Conservation (phyloP, 306 rosid genomes). For the Boehmeria nivea region DNA sequence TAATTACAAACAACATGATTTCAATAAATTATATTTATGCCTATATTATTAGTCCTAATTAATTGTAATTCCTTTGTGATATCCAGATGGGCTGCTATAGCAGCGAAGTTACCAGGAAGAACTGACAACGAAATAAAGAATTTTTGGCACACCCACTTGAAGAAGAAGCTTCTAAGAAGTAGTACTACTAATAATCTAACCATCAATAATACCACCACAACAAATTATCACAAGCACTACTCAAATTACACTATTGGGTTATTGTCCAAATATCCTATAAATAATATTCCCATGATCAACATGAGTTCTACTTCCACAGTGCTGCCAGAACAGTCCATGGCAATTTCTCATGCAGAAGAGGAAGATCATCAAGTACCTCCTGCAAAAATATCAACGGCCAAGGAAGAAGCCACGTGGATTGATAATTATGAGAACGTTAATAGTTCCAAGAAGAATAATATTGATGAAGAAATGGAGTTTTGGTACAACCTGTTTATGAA, state of each 20-base stretch:
- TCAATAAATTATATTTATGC: too few species aligned
- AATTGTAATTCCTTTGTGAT: too few species aligned
- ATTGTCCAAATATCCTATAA: too few species aligned
- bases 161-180: constrained; percentile 44
- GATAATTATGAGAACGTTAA: neutral
- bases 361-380: neutral
- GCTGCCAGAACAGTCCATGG: too few species aligned
- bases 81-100: constrained; percentile 92
- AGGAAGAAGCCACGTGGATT: constrained; percentile 4
- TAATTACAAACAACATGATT: too few species aligned
- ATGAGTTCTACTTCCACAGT: neutral
- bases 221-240: neutral
- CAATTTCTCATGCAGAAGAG: neutral
- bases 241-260: neutral
- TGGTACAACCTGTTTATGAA: constrained; percentile 68
- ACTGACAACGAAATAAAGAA: constrained; percentile 94
- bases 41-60: too few species aligned
- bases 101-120: constrained; percentile 78
- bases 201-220: neutral
- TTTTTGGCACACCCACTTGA: constrained; percentile 95
- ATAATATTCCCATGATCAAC: neutral
- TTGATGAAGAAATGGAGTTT: constrained; percentile 60
- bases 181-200: neutral
- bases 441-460: constrained; percentile 17
- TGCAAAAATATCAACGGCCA: too few species aligned